Conservation (phyloP, 75 land plant genomes). For the Selaginella tamariscina region DNA sequence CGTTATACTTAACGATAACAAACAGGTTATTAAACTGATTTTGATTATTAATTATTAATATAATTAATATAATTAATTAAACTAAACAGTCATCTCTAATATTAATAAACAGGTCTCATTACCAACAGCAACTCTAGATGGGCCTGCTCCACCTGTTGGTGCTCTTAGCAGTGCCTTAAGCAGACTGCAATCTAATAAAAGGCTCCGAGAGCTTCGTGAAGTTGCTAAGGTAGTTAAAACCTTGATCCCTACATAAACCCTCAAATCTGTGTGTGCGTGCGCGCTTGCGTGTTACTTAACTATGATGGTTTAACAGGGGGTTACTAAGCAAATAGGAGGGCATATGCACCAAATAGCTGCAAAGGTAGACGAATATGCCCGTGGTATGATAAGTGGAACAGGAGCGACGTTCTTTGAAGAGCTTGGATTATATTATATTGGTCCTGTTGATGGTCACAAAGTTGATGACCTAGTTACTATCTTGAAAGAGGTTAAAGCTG, state of each 20-base stretch:
- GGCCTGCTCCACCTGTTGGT: constrained; percentile 29
- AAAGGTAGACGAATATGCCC: constrained; percentile 84
- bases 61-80: too few relatives aligned
- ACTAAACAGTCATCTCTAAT: constrained; percentile 53
- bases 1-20: constrained; percentile 49
- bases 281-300: background rate
- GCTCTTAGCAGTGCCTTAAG: constrained; percentile 44
- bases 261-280: background rate
- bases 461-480: constrained; percentile 64
- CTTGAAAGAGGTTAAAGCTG: constrained; percentile 59
- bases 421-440: constrained; percentile 81
- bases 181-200: constrained; percentile 49
- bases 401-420: constrained; percentile 77
- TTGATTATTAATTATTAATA: too few relatives aligned
- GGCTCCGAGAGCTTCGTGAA: constrained; percentile 38
- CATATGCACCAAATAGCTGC: constrained; percentile 76
- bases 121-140: constrained; percentile 32
- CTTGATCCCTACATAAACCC: background rate
- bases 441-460: constrained; percentile 83
- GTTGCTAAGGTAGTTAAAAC: constrained; percentile 41
- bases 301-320: constrained; percentile 34
- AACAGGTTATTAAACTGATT: too few relatives aligned
- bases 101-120: constrained; percentile 41
- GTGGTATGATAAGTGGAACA: constrained; percentile 90
- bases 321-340: constrained; percentile 71